Percentiles rank a stretch among this genome's conserved stretches.
Evolutionary conservation across 768 basidiomycete genomes (phyloP).

Genomic region (Hypsizygus marmoreus): DNA sequence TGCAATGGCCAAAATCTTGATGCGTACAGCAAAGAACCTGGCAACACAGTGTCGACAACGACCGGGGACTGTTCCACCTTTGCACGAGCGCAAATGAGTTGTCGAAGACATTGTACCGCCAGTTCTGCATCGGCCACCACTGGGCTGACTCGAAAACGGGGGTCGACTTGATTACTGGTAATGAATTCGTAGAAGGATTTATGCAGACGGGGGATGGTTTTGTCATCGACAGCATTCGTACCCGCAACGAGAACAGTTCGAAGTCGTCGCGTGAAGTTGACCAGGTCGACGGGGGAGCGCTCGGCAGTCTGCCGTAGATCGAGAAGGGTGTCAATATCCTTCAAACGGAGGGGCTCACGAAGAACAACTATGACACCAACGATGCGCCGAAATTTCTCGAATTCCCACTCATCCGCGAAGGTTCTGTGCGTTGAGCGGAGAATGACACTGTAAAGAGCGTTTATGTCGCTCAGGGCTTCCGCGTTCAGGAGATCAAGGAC

Average conservation of each 20-base stretch:
- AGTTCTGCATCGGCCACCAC: not conserved
- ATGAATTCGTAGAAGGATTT: slow-evolving; percentile 16
- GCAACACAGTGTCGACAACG: no score
- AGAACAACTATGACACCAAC: slow-evolving; percentile 14
- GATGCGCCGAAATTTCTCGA: slow-evolving; percentile 16
- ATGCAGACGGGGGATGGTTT: slow-evolving; percentile 16
- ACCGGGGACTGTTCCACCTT: no score
- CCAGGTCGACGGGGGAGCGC: slow-evolving; percentile 10
- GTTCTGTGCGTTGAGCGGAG: slow-evolving; percentile 4
- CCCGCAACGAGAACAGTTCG: slow-evolving; percentile 16
- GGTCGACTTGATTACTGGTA: not conserved
- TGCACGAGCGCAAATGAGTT: no score
- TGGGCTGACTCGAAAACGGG: not conserved
- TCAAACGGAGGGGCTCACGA: slow-evolving; percentile 9
- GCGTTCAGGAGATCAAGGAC: slow-evolving; percentile 10
- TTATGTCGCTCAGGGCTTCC: slow-evolving; percentile 13
- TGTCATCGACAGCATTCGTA: slow-evolving; percentile 4
- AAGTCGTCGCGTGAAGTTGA: slow-evolving; percentile 13
- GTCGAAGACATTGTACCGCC: no score
- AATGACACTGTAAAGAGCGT: slow-evolving; percentile 13
- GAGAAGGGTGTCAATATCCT: slow-evolving; percentile 9
- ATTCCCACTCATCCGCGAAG: slow-evolving; percentile 9
- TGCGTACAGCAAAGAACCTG: no score
- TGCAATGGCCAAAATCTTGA: no score
- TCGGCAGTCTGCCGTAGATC: slow-evolving; percentile 7